Conservation (phyloP, 345 rosid genomes). For the Gossypium herbaceum region DNA sequence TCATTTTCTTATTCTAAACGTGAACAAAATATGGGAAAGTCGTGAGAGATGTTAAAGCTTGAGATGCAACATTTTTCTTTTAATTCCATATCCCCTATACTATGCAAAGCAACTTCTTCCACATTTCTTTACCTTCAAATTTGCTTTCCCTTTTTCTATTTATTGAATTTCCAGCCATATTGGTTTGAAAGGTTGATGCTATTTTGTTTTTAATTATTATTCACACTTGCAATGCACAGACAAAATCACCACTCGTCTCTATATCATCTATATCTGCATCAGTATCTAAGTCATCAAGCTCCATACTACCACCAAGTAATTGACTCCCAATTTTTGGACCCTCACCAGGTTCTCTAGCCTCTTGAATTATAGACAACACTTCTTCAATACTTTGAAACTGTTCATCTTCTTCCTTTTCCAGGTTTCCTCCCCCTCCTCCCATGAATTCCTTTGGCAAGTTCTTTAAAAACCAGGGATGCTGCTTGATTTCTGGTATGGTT, state of each 20-base stretch:
- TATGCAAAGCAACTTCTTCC: constrained; percentile 1
- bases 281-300: constrained; percentile 55
- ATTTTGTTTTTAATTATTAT: not conserved
- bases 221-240: constrained; percentile 52
- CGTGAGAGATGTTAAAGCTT: too few relatives aligned
- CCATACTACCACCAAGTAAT: constrained; percentile 59
- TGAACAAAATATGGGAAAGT: too few relatives aligned
- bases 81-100: too few relatives aligned
- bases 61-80: too few relatives aligned
- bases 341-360: constrained; percentile 57
- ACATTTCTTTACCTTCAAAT: constrained; percentile 12
- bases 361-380: constrained; percentile 54
- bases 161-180: not conserved
- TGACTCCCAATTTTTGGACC: constrained; percentile 33
- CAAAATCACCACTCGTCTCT: constrained; percentile 76
- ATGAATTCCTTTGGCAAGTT: constrained; percentile 38
- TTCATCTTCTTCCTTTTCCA: constrained; percentile 29
- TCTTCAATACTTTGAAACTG: constrained; percentile 63
- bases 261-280: constrained; percentile 41
- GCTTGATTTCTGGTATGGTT: constrained; percentile 57
- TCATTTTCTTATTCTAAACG: too few relatives aligned
- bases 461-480: constrained; percentile 66
- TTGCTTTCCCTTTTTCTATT: not conserved
- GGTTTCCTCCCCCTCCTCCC: constrained; percentile 37
- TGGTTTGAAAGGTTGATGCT: not conserved